These are phyloP conservation scores for Heritiera littoralis DNA, from an alignment of 345 rosid species.

Conservation along the genomic window DNA sequence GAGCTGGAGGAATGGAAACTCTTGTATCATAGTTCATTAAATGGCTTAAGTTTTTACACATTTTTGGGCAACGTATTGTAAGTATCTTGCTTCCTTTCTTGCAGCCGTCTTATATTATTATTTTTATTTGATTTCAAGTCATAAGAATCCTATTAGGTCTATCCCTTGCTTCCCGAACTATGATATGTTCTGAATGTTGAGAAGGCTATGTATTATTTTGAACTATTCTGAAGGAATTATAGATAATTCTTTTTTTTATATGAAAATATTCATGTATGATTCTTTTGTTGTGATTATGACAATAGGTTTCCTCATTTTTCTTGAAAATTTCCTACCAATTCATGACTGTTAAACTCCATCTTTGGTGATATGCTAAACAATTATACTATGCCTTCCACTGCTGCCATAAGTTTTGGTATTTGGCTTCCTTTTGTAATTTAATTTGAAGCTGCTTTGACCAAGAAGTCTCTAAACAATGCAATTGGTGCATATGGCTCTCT, in stretches of 20 bases:
- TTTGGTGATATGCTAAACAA: not conserved
- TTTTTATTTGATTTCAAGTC: not conserved
- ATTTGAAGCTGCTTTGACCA: not conserved
- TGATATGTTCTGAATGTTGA: conserved; percentile 8
- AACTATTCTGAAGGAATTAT: not conserved
- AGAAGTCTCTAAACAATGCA: not conserved
- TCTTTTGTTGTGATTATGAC: not conserved
- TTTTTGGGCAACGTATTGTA: conserved; percentile 72
- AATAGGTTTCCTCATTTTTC: not conserved
- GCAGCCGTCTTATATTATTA: not conserved
- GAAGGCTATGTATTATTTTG: not conserved
- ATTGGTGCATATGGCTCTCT: not conserved
- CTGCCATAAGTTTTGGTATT: not conserved
- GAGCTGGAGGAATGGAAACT: conserved; percentile 87
- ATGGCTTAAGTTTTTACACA: conserved; percentile 84
- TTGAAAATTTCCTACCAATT: not conserved
- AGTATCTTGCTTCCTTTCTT: conserved; percentile 36
- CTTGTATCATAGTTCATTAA: conserved; percentile 71
- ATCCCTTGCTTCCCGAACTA: not conserved
- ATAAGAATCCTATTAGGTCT: not conserved
- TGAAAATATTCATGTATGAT: not conserved
- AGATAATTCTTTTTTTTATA: not conserved
- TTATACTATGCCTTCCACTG: not conserved
- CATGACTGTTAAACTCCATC: not conserved
- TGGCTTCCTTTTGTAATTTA: conserved; percentile 2